phyloP scores from a whole-genome alignment of 257 asterid genomes.

The Solanum pimpinellifolium region DNA sequence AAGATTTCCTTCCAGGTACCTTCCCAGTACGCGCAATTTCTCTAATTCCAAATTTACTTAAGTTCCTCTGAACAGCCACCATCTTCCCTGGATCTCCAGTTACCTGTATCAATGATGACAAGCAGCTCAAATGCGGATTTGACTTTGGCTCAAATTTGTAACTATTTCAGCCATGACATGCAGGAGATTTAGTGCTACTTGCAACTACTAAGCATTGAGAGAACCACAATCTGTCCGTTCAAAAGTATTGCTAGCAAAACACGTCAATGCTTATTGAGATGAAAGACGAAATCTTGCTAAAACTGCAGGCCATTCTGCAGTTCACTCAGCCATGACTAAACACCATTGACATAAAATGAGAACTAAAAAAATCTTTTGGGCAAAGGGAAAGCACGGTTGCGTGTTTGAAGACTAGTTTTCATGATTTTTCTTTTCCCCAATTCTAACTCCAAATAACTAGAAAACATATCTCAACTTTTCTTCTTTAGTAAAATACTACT shows the following conservation, averaged over 20 bases:
- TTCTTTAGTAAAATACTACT: neutral
- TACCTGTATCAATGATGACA: constrained; percentile 33
- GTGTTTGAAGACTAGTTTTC: neutral
- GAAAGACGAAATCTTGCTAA: neutral
- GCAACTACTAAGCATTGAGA: neutral
- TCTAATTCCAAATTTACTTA: constrained; percentile 82
- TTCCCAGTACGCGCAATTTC: constrained; percentile 97
- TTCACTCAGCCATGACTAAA: neutral
- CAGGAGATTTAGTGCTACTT: neutral
- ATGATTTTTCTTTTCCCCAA: neutral
- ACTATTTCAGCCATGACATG: neutral
- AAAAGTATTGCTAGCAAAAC: neutral
- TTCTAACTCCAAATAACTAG: neutral
- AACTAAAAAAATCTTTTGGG: neutral
- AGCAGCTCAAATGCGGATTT: neutral
- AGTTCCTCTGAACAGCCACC: constrained; percentile 82
- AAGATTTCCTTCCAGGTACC: constrained; percentile 21
- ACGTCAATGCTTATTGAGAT: neutral
- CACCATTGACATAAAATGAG: neutral
- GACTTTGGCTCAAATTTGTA: neutral
- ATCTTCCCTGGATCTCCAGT: constrained; percentile 99
- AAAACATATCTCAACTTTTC: neutral
- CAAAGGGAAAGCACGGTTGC: neutral
- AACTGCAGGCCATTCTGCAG: neutral
- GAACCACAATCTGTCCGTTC: neutral